Evolutionary conservation across 441 rosid species (phyloP), one percentile per base, ranked within the genome.

Genomic region (Pelargonium australe): DNA sequence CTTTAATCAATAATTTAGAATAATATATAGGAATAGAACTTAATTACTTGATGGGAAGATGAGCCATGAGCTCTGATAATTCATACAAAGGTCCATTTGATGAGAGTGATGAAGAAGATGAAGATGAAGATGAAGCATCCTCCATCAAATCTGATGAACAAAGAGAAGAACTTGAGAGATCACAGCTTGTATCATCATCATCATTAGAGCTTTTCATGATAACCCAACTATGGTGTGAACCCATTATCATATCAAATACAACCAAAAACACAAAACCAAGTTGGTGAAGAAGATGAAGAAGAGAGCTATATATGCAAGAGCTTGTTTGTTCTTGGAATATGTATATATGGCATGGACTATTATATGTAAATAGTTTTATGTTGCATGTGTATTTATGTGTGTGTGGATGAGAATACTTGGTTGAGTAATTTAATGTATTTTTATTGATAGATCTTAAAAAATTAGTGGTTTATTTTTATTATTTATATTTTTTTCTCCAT

Each of bases 41-140:
- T n/a, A n/a, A n/a, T 82, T 80, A 85, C 92, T 85, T 82, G 80
- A 87, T 80, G 62, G 89, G 92, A 19, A 85, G 83, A 65, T 81
- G 80, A 19, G 80, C 74, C 87, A 85, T 83, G 77, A 87, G 87
- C 63, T 87, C 87, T n/a, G 89, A 85, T 6, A 87, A 68, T 66
- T 82, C 81, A 79, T 65, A 87, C 61, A 87, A 69, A 70, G 88
- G 82, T 14, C 85, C 88, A 44, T 69, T 79, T 10, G 80, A 75
- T 23, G 53, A 47, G 12, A 47, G 53, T 23, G 25, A 23, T 25
- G 31, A 25, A 25, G 31, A 25, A 25, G 31, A 25, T 1, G 31
- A 25, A 25, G 31, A 1, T 25, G 31, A 25, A 25, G 31, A 25
- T 31, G 34, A 31, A 31, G 34, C 34, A 2, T 31, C 34, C 34